Conservation (phyloP, 2,329 filamentous ascomycete genomes). For the Penicillium crustosum region DNA sequence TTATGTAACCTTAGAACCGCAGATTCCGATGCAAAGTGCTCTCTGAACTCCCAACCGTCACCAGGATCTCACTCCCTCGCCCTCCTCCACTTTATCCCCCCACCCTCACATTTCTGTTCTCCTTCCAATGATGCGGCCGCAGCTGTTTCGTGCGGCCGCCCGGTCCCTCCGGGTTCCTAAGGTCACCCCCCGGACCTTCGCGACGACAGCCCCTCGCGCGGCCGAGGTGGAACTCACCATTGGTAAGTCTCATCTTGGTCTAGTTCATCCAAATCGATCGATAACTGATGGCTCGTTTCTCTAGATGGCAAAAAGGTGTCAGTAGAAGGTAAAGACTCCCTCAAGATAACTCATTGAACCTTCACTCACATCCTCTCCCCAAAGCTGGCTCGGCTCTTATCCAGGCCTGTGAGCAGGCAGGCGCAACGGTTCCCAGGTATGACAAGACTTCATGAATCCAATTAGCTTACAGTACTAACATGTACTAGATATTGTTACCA, state of each 20-base stretch:
- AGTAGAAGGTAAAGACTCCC: conserved; percentile 72
- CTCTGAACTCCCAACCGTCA: conserved; percentile 25
- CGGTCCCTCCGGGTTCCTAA: conserved; percentile 55
- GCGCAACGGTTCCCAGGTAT: conserved; percentile 80
- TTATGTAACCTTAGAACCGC: conserved; percentile 34
- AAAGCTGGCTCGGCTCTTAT: conserved; percentile 94
- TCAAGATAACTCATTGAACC: conserved; percentile 7
- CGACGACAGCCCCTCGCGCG: conserved; percentile 72
- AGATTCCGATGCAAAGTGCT: conserved; percentile 36
- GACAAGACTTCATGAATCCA: conserved; percentile 23
- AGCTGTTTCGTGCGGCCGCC: conserved; percentile 62
- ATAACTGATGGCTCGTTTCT: conserved; percentile 35
- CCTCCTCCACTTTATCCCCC: conserved; percentile 17
- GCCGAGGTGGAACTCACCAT: conserved; percentile 97
- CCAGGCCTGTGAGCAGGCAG: conserved; percentile 98
- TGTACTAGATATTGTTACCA: conserved; percentile 88
- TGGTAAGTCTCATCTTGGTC: conserved; percentile 57
- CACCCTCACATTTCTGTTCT: conserved; percentile 17
- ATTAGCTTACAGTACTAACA: conserved; percentile 35
- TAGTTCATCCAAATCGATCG: conserved; percentile 60
- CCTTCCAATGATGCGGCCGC: conserved; percentile 60
- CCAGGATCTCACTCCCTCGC: conserved; percentile 14
- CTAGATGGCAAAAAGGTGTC: conserved; percentile 97
- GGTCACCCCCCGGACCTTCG: conserved; percentile 71
- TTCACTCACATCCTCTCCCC: conserved; percentile 26